These are phyloP conservation scores for Teratosphaeria epicoccoides DNA, from an alignment of 2,329 filamentous ascomycete species.

Conservation along the genomic window DNA sequence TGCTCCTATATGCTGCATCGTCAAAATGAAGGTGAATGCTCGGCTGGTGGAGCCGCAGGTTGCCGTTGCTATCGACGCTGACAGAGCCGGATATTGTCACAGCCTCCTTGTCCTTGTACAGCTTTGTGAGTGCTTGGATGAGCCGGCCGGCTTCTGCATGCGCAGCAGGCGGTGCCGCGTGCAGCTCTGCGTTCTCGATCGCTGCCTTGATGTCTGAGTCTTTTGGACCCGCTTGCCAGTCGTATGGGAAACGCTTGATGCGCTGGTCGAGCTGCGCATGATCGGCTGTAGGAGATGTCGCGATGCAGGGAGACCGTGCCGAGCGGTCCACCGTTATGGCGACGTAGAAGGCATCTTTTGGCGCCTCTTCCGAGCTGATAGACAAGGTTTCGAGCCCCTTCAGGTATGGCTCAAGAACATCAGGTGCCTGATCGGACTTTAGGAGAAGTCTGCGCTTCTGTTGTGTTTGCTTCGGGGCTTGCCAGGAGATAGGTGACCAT, in stretches of 20 bases:
- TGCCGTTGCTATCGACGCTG: constrained; percentile 29
- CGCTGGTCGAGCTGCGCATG: constrained; percentile 33
- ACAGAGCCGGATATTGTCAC: constrained; percentile 47
- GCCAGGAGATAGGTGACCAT: constrained; percentile 5
- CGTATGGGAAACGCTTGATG: constrained; percentile 50
- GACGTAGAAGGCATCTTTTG: constrained; percentile 36
- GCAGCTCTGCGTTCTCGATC: constrained; percentile 45
- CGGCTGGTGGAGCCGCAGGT: constrained; percentile 38
- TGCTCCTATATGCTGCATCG: constrained; percentile 56
- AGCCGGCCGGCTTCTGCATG: constrained; percentile 38
- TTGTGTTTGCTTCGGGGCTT: constrained; percentile 12
- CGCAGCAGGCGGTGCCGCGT: constrained; percentile 33
- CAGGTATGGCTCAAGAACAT: constrained; percentile 21
- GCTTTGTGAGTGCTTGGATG: constrained; percentile 43
- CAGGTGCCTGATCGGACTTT: constrained; percentile 14
- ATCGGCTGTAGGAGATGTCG: constrained; percentile 45
- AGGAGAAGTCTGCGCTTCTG: constrained; percentile 16
- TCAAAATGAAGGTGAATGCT: constrained; percentile 55
- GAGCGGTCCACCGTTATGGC: constrained; percentile 57
- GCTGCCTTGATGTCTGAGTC: constrained; percentile 31
- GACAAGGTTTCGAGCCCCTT: constrained; percentile 16
- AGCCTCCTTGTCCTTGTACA: constrained; percentile 57
- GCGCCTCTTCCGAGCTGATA: constrained; percentile 15
- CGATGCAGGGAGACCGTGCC: constrained; percentile 51
- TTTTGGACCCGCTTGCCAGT: constrained; percentile 41